A percentile compares a stretch with the other conserved stretches of the same genome.
Evolutionary conservation across 495 filamentous ascomycete genomes (phyloP).

Genomic region (Penicillium herquei): DNA sequence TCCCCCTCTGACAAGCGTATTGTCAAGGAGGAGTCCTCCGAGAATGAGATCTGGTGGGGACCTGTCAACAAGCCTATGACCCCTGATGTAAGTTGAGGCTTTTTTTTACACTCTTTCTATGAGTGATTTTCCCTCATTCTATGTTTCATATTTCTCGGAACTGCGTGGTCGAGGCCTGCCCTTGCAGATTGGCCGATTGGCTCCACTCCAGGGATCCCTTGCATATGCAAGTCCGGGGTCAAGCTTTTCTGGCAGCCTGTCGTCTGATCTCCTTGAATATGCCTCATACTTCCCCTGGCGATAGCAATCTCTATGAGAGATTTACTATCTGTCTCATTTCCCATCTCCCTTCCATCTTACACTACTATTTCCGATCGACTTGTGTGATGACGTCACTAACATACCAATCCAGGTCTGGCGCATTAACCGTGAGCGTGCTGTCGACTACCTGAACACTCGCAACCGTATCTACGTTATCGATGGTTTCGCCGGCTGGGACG

Average conservation of each 20-base stretch:
- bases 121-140: constrained; percentile 18
- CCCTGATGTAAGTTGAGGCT: constrained; percentile 75
- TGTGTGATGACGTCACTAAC: constrained; percentile 36
- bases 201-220: constrained; percentile 25
- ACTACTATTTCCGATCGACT: constrained; percentile 6
- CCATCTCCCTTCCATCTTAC: constrained; percentile 1
- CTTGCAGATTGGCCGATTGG: constrained; percentile 30
- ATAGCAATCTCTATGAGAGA: background rate
- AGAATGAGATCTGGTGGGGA: constrained; percentile 94
- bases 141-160: constrained; percentile 15
- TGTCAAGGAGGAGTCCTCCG: constrained; percentile 85
- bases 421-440: constrained; percentile 97
- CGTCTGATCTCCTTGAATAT: constrained; percentile 5
- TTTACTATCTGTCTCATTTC: background rate
- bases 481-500: constrained; percentile 96
- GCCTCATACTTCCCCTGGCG: background rate
- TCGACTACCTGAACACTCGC: constrained; percentile 98
- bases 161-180: constrained; percentile 14
- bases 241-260: constrained; percentile 37
- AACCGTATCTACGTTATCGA: constrained; percentile 99
- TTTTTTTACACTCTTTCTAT: constrained; percentile 16
- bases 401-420: constrained; percentile 78
- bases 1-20: constrained; percentile 97
- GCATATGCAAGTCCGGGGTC: constrained; percentile 25
- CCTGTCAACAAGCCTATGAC: constrained; percentile 99